Evolutionary conservation across 306 rosid species (phyloP).

Genomic region (Elaeagnus macrophylla): DNA sequence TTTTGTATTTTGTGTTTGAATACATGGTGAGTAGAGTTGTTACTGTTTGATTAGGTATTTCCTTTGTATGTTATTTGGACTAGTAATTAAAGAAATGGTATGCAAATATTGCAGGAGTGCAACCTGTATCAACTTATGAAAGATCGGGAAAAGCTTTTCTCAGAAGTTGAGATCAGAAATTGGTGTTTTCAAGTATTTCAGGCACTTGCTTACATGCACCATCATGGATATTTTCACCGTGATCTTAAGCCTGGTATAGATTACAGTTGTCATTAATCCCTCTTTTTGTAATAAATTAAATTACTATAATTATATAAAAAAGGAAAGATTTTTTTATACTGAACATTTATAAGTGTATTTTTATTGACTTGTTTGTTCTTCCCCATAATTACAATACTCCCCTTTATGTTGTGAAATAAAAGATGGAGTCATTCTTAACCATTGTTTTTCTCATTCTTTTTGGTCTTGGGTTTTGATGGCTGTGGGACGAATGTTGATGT

Average conservation of each 20-base stretch:
- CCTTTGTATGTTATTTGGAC: neutral
- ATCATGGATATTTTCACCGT: conserved; percentile 97
- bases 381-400: no score
- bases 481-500: no score
- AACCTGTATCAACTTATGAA: conserved; percentile 93
- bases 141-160: conserved; percentile 69
- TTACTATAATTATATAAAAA: no score
- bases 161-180: conserved; percentile 73
- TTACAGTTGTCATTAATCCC: neutral
- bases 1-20: conserved; percentile 82
- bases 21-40: conserved; percentile 65
- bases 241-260: conserved; percentile 90
- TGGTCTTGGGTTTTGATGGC: no score
- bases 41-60: neutral
- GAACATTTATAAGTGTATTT: no score
- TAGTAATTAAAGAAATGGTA: neutral
- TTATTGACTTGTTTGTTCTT: no score
- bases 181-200: conserved; percentile 99
- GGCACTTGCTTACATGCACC: conserved; percentile 96
- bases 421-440: no score
- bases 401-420: no score
- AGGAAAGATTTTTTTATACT: no score
- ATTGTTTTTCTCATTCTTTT: no score
- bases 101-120: conserved; percentile 43
- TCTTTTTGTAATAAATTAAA: neutral